Evolutionary conservation across 78 protist species (phyloP).

Genomic region (Protostelium mycophagum): DNA sequence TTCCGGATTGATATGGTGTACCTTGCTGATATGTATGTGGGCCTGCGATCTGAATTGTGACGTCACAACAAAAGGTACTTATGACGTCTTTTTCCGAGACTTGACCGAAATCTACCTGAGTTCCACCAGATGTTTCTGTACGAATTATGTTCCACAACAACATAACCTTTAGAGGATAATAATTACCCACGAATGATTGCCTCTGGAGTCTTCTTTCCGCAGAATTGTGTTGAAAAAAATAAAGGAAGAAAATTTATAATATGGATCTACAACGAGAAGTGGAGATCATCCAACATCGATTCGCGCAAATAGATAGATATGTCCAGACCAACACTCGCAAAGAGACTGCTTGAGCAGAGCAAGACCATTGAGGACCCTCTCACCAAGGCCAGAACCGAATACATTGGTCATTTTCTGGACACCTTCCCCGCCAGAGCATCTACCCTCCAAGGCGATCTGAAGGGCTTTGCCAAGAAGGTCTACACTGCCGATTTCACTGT

Average conservation of each 20-base stretch:
- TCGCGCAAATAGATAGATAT: too few relatives aligned
- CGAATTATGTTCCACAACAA: background rate
- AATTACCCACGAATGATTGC: background rate
- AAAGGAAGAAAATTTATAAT: background rate
- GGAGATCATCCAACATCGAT: too few relatives aligned
- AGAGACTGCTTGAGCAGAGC: background rate
- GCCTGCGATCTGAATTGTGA: too few relatives aligned
- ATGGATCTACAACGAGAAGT: too few relatives aligned
- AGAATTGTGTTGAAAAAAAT: slow-evolving; percentile 4
- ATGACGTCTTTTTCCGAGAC: background rate
- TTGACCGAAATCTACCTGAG: background rate
- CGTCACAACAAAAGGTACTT: background rate
- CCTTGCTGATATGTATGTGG: too few relatives aligned
- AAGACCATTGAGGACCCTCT: background rate
- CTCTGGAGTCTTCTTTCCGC: background rate
- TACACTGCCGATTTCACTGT: background rate
- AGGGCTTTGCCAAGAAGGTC: background rate
- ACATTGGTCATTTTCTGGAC: background rate
- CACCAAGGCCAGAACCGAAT: background rate
- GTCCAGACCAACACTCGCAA: background rate
- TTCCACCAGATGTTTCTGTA: background rate
- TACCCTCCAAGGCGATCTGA: background rate
- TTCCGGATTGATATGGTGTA: background rate
- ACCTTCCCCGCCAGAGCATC: background rate
- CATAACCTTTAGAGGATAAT: too few relatives aligned